phyloP scores from a whole-genome alignment of 306 rosid genomes.

The Acacia confusa region DNA sequence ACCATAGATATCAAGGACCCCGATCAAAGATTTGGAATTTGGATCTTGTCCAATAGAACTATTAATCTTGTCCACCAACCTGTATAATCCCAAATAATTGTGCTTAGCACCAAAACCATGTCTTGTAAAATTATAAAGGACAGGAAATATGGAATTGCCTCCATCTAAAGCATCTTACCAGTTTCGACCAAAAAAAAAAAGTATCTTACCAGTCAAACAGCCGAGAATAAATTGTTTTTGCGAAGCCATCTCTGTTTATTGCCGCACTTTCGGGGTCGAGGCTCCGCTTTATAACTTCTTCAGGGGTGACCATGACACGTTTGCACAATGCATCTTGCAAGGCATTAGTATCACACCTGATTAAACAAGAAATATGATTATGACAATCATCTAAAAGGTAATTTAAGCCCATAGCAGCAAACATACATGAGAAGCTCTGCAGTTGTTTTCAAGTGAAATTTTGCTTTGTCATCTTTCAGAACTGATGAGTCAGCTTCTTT shows the following conservation, averaged over 20 bases:
- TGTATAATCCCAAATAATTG: constrained; percentile 40
- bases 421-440: constrained; percentile 89
- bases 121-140: constrained; percentile 18
- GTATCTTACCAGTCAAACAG: constrained; percentile 87
- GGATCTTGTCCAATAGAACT: constrained; percentile 95
- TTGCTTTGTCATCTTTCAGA: constrained; percentile 86
- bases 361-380: constrained; percentile 18
- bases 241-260: constrained; percentile 88
- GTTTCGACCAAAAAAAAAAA: constrained; percentile 19
- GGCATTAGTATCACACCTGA: constrained; percentile 80
- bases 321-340: constrained; percentile 96
- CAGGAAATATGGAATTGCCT: constrained; percentile 18
- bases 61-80: constrained; percentile 97
- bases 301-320: constrained; percentile 99
- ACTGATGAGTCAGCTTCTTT: constrained; percentile 82
- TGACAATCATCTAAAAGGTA: constrained; percentile 34
- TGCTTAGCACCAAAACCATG: constrained; percentile 32
- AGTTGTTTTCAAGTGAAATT: constrained; percentile 84
- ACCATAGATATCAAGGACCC: constrained; percentile 99
- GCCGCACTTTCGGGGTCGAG: constrained; percentile 95
- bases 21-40: constrained; percentile 79
- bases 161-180: constrained; percentile 56
- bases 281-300: constrained; percentile 95
- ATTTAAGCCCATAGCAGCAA: constrained; percentile 24
- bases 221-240: constrained; percentile 91